phyloP scores from a whole-genome alignment of 768 basidiomycete genomes.

The Lentinula lateritia region DNA sequence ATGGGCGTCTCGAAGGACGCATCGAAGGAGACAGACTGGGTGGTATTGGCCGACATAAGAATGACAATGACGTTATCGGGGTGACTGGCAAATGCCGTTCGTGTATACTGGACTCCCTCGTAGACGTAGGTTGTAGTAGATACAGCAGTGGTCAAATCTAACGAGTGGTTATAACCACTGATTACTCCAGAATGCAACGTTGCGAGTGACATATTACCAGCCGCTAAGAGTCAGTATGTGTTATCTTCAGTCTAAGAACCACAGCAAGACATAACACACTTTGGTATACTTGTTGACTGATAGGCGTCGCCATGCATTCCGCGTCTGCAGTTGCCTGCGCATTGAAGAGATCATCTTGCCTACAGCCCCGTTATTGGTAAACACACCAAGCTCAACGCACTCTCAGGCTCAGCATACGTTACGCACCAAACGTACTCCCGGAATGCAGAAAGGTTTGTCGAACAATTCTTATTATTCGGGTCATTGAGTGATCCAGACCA shows the following conservation, averaged over 20 bases:
- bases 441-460: neutral
- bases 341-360: slow-evolving; percentile 1
- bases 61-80: slow-evolving; percentile 5
- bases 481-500: slow-evolving; percentile 7
- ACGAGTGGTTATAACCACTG: neutral
- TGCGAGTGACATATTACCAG: neutral
- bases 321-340: neutral
- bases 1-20: slow-evolving; percentile 4
- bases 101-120: slow-evolving; percentile 4
- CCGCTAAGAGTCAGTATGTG: neutral
- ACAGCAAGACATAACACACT: neutral
- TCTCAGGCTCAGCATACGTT: neutral
- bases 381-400: neutral
- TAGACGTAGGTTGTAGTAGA: slow-evolving; percentile 4
- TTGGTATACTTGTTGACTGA: slow-evolving; percentile 6
- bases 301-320: slow-evolving; percentile 4
- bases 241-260: neutral
- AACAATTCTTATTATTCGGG: slow-evolving; percentile 3
- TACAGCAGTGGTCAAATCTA: slow-evolving; percentile 2
- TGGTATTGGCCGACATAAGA: neutral
- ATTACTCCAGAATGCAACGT: neutral
- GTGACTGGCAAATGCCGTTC: slow-evolving; percentile 6
- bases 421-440: slow-evolving; percentile 5
- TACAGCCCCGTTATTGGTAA: neutral
- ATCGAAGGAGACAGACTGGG: neutral